phyloP scores from a whole-genome alignment of 805 yeast species.

The Pachysolen tannophilus region DNA sequence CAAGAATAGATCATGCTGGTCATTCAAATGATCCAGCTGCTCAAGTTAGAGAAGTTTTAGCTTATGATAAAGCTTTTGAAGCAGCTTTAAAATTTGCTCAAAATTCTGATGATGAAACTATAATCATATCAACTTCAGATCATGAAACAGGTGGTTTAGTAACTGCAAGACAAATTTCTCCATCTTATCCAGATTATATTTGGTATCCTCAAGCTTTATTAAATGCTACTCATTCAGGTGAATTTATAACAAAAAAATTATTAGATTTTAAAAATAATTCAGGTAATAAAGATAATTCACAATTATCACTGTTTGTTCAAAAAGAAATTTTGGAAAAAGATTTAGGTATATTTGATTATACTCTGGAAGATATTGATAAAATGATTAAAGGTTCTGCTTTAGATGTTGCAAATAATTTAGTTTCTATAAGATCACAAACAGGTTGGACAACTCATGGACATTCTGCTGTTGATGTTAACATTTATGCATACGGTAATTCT shows the following conservation, averaged over 20 bases:
- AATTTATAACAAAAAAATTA: conserved; percentile 47
- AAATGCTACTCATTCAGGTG: conserved; percentile 73
- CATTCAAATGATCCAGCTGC: conserved; percentile 93
- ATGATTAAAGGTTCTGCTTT: conserved; percentile 22
- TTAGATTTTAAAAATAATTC: conserved; percentile 22
- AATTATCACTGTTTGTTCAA: conserved; percentile 37
- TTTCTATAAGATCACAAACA: conserved; percentile 74
- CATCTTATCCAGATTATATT: conserved; percentile 70
- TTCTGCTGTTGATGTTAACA: conserved; percentile 91
- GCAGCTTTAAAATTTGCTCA: conserved; percentile 69
- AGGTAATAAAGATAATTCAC: conserved; percentile 16
- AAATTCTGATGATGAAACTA: conserved; percentile 63
- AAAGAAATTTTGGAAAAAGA: conserved; percentile 50
- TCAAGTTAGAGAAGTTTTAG: conserved; percentile 84
- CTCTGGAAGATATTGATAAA: conserved; percentile 41
- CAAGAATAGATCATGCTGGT: conserved; percentile 93
- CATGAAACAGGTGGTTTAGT: conserved; percentile 96
- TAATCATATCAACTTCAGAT: conserved; percentile 77
- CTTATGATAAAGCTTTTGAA: conserved; percentile 74
- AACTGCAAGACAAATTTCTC: conserved; percentile 69
- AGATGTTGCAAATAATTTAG: conserved; percentile 56
- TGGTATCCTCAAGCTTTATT: conserved; percentile 80
- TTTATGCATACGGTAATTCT: conserved; percentile 70
- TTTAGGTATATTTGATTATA: conserved; percentile 57
- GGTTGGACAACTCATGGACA: conserved; percentile 99